Evolutionary conservation across 129 eudicot species (phyloP).

Genomic region (Chrysanthemum lavandulifolium): DNA sequence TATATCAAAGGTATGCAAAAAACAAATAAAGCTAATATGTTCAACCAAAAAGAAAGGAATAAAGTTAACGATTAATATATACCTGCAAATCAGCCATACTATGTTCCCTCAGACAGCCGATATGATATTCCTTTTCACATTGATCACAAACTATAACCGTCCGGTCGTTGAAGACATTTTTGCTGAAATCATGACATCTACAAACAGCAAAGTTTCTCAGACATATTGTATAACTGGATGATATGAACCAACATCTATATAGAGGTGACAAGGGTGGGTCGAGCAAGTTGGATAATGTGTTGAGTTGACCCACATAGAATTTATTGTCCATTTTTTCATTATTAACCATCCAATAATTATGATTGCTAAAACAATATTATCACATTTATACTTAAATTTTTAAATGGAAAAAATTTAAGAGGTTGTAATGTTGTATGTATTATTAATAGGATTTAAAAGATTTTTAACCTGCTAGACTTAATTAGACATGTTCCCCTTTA

Average conservation of each 20-base stretch:
- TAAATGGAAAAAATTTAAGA: no score
- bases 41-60: not conserved
- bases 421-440: no score
- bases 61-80: not conserved
- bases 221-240: constrained; percentile 5
- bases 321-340: not conserved
- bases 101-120: constrained; percentile 82
- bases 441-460: no score
- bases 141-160: constrained; percentile 96
- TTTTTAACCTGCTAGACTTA: no score
- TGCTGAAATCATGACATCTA: constrained; percentile 82
- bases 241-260: not conserved
- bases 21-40: not conserved
- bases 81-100: constrained; percentile 69
- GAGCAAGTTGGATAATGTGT: not conserved
- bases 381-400: not conserved
- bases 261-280: not conserved
- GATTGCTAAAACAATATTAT: not conserved
- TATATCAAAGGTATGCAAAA: not conserved
- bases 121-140: constrained; percentile 93
- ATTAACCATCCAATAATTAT: not conserved
- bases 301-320: not conserved
- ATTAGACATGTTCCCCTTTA: not conserved
- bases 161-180: constrained; percentile 77
- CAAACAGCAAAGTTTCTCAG: constrained; percentile 21